phyloP scores from a whole-genome alignment of 1,284 basidiomycete species.

The Marasmius tenuissimus region DNA sequence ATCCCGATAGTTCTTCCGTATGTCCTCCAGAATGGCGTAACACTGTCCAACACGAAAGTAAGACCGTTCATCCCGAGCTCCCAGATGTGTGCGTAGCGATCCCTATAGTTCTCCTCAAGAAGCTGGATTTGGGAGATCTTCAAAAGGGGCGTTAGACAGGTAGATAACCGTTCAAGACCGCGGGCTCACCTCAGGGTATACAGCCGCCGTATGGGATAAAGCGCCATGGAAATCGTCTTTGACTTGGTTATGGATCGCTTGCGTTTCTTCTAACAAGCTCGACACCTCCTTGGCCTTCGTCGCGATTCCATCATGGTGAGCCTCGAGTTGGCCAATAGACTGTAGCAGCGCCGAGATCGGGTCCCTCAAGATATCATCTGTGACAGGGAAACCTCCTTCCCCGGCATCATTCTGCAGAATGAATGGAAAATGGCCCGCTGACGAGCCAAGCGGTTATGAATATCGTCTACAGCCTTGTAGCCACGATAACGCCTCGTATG shows the following conservation, averaged over 20 bases:
- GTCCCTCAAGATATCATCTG: conserved; percentile 50
- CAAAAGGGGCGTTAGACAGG: conserved; percentile 8
- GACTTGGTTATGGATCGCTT: conserved; percentile 50
- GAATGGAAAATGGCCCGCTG: conserved; percentile 57
- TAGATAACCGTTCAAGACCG: neutral
- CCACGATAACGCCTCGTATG: conserved; percentile 54
- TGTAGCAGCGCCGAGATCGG: conserved; percentile 49
- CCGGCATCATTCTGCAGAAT: conserved; percentile 35
- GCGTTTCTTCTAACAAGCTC: conserved; percentile 49
- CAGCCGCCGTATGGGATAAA: conserved; percentile 64
- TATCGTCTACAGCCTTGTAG: conserved; percentile 74
- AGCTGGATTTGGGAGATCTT: conserved; percentile 68
- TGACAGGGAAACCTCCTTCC: conserved; percentile 18
- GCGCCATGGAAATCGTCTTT: conserved; percentile 69
- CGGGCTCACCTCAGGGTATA: conserved; percentile 67
- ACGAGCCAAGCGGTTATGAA: conserved; percentile 55
- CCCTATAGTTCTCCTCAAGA: conserved; percentile 71
- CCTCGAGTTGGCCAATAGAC: conserved; percentile 48
- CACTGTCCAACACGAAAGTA: conserved; percentile 69
- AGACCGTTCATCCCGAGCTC: conserved; percentile 73
- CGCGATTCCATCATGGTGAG: conserved; percentile 37
- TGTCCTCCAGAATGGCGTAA: conserved; percentile 75
- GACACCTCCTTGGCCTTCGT: conserved; percentile 48
- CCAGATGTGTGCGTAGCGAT: conserved; percentile 75
- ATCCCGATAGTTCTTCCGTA: conserved; percentile 76